Conservation (phyloP, 192 early-diverging fungal species). For the Diversispora eburnea region DNA sequence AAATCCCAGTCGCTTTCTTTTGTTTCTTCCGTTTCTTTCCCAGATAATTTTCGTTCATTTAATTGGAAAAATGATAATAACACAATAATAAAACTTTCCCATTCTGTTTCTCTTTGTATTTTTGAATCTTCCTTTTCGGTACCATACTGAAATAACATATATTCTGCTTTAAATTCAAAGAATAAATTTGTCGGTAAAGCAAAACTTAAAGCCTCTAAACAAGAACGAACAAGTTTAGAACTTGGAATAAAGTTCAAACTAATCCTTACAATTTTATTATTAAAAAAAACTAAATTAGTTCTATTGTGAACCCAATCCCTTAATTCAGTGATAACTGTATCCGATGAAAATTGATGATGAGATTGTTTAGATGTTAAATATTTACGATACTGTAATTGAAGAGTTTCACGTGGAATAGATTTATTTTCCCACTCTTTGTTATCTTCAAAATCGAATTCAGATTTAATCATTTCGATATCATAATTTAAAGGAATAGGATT, state of each 20-base stretch:
- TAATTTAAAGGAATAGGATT: constrained; percentile 9
- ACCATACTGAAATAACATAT: constrained; percentile 35
- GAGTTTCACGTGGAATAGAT: not conserved
- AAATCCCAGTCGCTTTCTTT: constrained; percentile 13
- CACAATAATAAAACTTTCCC: constrained; percentile 37
- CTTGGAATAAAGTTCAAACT: constrained; percentile 35
- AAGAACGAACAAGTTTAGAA: constrained; percentile 39
- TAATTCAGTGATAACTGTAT: constrained; percentile 29
- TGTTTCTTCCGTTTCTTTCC: not conserved
- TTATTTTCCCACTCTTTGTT: not conserved
- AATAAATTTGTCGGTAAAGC: constrained; percentile 35
- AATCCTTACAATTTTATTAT: constrained; percentile 29
- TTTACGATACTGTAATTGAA: not conserved
- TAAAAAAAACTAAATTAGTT: constrained; percentile 33
- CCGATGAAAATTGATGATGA: not conserved
- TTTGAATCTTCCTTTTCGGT: not conserved
- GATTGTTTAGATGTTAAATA: too few relatives aligned
- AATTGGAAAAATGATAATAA: constrained; percentile 41
- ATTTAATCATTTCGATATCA: not conserved
- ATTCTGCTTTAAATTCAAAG: constrained; percentile 35
- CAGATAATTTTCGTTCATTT: too few relatives aligned
- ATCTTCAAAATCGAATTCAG: not conserved
- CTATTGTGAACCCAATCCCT: constrained; percentile 41
- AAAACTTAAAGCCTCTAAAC: constrained; percentile 38
- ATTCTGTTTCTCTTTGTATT: constrained; percentile 30